Evolutionary conservation across 371 early-diverging fungal species (phyloP).

Genomic region (Mucor sp.): DNA sequence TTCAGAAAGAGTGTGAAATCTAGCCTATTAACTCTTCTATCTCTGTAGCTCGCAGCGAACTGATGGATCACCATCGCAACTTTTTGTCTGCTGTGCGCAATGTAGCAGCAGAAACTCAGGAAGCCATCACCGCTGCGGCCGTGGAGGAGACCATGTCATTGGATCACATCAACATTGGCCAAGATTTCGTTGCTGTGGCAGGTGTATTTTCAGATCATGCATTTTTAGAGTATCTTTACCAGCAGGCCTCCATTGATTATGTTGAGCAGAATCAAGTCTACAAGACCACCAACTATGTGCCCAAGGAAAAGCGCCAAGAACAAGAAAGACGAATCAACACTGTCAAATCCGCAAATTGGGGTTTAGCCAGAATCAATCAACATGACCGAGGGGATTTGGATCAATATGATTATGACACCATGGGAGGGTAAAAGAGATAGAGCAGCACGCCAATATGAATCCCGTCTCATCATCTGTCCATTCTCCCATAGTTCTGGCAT

Average conservation of each 20-base stretch:
- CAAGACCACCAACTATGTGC: slow-evolving; percentile 15
- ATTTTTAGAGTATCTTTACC: slow-evolving; percentile 34
- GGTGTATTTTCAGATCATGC: slow-evolving; percentile 28
- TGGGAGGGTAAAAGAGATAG: slow-evolving; percentile 43
- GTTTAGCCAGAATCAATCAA: slow-evolving; percentile 58
- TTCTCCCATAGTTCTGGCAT: slow-evolving; percentile 40
- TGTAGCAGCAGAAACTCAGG: not conserved
- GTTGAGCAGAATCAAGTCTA: slow-evolving; percentile 53
- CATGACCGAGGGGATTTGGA: slow-evolving; percentile 31
- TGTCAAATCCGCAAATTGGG: slow-evolving; percentile 53
- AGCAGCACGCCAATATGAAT: not conserved
- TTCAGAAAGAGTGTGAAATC: not conserved
- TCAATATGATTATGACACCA: slow-evolving; percentile 46
- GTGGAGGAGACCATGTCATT: slow-evolving; percentile 12
- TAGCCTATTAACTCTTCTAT: not conserved
- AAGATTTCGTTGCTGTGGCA: slow-evolving; percentile 17
- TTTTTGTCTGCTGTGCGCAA: slow-evolving; percentile 17
- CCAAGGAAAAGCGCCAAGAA: not conserved
- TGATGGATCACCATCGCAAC: slow-evolving; percentile 17
- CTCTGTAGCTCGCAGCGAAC: slow-evolving; percentile 6
- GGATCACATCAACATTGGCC: slow-evolving; percentile 17
- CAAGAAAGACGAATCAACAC: not conserved
- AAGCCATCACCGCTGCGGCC: not conserved
- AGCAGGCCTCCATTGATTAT: slow-evolving; percentile 45
- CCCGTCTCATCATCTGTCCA: slow-evolving; percentile 17